Percentiles rank a stretch among this genome's conserved stretches.
These are phyloP conservation scores for Trichoderma simmonsii DNA, from an alignment of 2,329 filamentous ascomycete species.

Conservation along the genomic window DNA sequence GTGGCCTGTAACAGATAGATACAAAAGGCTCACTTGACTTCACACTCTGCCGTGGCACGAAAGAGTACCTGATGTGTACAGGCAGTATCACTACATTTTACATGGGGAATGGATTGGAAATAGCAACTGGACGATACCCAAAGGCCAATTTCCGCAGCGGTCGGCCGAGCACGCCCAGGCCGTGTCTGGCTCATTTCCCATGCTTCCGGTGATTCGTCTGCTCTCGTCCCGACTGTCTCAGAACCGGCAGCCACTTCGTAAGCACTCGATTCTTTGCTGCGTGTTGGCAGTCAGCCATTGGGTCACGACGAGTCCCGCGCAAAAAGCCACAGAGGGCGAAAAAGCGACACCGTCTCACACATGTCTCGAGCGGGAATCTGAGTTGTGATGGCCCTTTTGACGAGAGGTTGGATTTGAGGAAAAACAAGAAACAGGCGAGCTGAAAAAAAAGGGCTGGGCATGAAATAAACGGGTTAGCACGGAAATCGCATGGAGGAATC, in stretches of 20 bases:
- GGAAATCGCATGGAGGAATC: background rate
- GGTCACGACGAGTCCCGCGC: background rate
- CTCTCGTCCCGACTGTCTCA: constrained; percentile 4
- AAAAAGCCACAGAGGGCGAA: constrained; percentile 1
- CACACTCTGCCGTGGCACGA: background rate
- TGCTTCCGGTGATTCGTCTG: background rate
- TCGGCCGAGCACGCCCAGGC: background rate
- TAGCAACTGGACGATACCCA: background rate
- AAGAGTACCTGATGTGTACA: background rate
- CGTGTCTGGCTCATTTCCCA: background rate
- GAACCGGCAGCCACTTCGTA: constrained; percentile 4
- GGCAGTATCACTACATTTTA: background rate
- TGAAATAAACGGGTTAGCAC: background rate
- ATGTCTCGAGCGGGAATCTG: background rate
- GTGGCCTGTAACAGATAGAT: constrained; percentile 12
- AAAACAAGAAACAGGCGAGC: background rate
- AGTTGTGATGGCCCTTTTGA: background rate
- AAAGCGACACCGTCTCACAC: background rate
- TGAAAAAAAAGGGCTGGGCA: constrained; percentile 7
- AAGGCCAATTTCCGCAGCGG: background rate
- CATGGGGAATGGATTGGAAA: background rate
- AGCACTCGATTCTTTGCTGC: constrained; percentile 2
- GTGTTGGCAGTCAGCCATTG: constrained; percentile 11
- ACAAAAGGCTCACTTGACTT: background rate
- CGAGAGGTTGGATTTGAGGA: background rate